Conservation (phyloP, 805 yeast species). For the Teunomyces atbi region DNA sequence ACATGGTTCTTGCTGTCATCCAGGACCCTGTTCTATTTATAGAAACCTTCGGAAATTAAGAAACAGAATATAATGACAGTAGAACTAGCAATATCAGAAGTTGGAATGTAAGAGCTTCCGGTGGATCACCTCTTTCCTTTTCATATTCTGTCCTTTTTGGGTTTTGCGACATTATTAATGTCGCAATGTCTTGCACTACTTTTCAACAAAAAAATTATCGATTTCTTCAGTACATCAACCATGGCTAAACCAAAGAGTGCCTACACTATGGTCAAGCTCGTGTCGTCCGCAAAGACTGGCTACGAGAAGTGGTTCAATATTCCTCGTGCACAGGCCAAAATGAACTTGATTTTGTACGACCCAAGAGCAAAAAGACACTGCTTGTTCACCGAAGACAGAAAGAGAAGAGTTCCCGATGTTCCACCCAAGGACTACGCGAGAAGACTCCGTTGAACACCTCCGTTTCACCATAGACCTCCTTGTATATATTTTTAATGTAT, state of each 20-base stretch:
- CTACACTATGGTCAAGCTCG: slow-evolving; percentile 76
- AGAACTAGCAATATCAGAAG: not conserved
- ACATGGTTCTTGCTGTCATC: not conserved
- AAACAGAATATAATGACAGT: not conserved
- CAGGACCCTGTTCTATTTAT: not conserved
- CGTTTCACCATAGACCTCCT: not conserved
- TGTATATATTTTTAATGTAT: not conserved
- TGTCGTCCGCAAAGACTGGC: slow-evolving; percentile 91
- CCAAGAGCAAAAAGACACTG: slow-evolving; percentile 80
- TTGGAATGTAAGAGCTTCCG: not conserved
- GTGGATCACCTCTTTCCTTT: not conserved
- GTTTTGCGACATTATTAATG: not conserved
- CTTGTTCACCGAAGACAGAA: slow-evolving; percentile 81
- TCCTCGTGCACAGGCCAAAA: slow-evolving; percentile 76
- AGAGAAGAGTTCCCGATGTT: slow-evolving; percentile 68
- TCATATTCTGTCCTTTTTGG: not conserved
- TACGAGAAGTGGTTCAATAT: slow-evolving; percentile 75
- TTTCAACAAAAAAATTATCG: not conserved
- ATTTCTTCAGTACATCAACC: not conserved
- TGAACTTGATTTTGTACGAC: slow-evolving; percentile 58
- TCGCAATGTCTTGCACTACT: not conserved
- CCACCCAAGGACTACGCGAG: slow-evolving; percentile 36
- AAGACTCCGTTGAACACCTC: slow-evolving; percentile 7
- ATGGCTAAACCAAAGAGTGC: slow-evolving; percentile 61
- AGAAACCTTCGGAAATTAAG: not conserved